These are phyloP conservation scores for Stemphylium vesicarium DNA, from an alignment of 2,329 filamentous ascomycete species.

Conservation along the genomic window DNA sequence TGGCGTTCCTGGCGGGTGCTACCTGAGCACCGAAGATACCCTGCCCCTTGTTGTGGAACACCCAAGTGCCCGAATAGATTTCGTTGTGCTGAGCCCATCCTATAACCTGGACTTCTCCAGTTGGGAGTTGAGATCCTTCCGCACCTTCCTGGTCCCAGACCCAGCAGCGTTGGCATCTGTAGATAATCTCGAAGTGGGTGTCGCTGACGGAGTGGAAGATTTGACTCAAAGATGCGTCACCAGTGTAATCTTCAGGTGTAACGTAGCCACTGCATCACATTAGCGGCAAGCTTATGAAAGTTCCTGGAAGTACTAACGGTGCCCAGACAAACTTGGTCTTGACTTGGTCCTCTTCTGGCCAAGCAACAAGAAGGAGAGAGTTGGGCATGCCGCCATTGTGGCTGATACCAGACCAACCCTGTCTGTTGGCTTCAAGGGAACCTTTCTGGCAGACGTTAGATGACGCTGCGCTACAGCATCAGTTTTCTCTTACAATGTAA, in stretches of 20 bases:
- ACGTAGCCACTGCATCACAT: slow-evolving; percentile 59
- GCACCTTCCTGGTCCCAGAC: slow-evolving; percentile 52
- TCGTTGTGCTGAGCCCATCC: slow-evolving; percentile 62
- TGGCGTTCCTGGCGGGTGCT: slow-evolving; percentile 52
- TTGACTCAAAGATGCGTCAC: slow-evolving; percentile 66
- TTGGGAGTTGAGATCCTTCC: slow-evolving; percentile 48
- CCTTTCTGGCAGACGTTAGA: slow-evolving; percentile 35
- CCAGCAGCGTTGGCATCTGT: slow-evolving; percentile 64
- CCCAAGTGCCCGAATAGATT: slow-evolving; percentile 52
- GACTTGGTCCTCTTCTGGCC: slow-evolving; percentile 33
- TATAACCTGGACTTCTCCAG: slow-evolving; percentile 51
- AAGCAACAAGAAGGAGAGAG: slow-evolving; percentile 44
- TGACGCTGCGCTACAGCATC: not conserved
- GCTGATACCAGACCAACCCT: slow-evolving; percentile 49
- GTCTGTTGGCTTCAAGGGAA: slow-evolving; percentile 30
- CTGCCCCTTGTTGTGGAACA: slow-evolving; percentile 61
- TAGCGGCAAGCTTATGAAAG: slow-evolving; percentile 4
- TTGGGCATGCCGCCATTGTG: slow-evolving; percentile 47
- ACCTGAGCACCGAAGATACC: slow-evolving; percentile 60
- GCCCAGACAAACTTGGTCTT: slow-evolving; percentile 44
- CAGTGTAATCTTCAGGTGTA: slow-evolving; percentile 64
- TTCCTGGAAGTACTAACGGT: slow-evolving; percentile 26
- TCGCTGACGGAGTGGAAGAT: slow-evolving; percentile 65
- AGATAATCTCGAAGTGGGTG: slow-evolving; percentile 68
- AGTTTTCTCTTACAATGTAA: slow-evolving; percentile 37